phyloP scores from a whole-genome alignment of 2,329 filamentous ascomycete species.

The Talaromyces islandicus region DNA sequence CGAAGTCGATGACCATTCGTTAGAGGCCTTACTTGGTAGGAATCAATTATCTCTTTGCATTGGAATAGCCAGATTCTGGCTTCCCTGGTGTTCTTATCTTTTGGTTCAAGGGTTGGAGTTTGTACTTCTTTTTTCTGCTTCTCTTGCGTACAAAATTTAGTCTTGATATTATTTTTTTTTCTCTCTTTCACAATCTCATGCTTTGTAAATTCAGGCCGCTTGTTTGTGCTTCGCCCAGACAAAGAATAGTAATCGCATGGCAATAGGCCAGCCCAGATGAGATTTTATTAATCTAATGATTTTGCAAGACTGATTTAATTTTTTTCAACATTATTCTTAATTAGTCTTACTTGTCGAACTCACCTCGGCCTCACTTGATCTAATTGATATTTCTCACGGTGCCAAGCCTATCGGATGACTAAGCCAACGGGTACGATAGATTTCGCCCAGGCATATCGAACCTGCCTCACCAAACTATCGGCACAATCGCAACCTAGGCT shows the following conservation, averaged over 20 bases:
- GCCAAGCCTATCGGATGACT: conserved; percentile 22
- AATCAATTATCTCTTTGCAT: background rate
- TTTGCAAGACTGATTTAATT: background rate
- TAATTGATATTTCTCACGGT: background rate
- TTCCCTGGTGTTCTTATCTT: background rate
- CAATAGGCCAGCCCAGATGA: background rate
- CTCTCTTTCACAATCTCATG: background rate
- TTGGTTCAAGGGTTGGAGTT: background rate
- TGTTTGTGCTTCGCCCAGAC: background rate
- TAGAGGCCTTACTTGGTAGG: conserved; percentile 37
- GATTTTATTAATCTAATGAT: background rate
- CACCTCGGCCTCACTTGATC: background rate
- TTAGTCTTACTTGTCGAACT: background rate
- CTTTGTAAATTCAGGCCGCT: background rate
- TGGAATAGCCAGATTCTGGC: background rate
- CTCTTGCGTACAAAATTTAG: background rate
- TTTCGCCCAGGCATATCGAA: conserved; percentile 31
- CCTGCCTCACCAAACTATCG: conserved; percentile 31
- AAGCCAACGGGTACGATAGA: conserved; percentile 25
- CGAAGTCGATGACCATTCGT: conserved; percentile 93
- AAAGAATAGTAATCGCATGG: background rate
- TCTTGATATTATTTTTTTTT: background rate
- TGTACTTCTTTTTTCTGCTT: background rate
- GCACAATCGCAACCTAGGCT: conserved; percentile 3
- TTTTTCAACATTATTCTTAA: background rate